phyloP scores from a whole-genome alignment of 1,139 yeast genomes.

The Suhomyces maxii region DNA sequence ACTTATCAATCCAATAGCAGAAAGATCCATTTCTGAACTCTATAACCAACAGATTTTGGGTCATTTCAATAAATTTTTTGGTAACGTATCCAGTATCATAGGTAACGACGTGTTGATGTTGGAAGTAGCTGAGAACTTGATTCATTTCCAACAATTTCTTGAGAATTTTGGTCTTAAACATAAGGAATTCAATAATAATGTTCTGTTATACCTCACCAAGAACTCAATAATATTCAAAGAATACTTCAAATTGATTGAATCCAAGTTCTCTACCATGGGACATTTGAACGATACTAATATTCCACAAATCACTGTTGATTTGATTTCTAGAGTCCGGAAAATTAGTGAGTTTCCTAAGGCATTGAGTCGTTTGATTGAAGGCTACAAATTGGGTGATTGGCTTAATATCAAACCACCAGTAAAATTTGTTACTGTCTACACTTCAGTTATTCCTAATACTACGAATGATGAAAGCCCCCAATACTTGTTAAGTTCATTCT shows the following conservation, averaged over 20 bases:
- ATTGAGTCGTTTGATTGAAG: slow-evolving; percentile 51
- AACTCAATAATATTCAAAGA: slow-evolving; percentile 44
- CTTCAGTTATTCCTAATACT: slow-evolving; percentile 44
- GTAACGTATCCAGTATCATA: slow-evolving; percentile 12
- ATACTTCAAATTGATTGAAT: slow-evolving; percentile 55
- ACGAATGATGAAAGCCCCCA: slow-evolving; percentile 39
- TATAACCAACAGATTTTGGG: slow-evolving; percentile 17
- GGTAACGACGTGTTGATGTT: slow-evolving; percentile 40
- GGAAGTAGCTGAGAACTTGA: slow-evolving; percentile 42
- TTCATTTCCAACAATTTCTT: slow-evolving; percentile 23
- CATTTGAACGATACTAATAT: slow-evolving; percentile 60
- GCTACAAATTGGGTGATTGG: slow-evolving; percentile 67
- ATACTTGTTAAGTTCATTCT: slow-evolving; percentile 59
- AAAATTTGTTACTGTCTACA: slow-evolving; percentile 49
- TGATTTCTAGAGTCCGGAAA: slow-evolving; percentile 60
- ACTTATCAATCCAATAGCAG: slow-evolving; percentile 24
- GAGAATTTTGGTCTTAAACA: slow-evolving; percentile 12
- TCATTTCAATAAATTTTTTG: slow-evolving; percentile 14
- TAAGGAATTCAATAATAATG: slow-evolving; percentile 13
- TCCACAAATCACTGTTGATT: slow-evolving; percentile 68
- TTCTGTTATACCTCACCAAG: slow-evolving; percentile 13
- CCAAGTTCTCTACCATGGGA: slow-evolving; percentile 43
- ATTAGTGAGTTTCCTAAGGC: slow-evolving; percentile 63
- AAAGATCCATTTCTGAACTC: slow-evolving; percentile 24
- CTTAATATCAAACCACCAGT: slow-evolving; percentile 56